Conservation (phyloP, 2,329 filamentous ascomycete genomes). For the Shiraia bambusicola region DNA sequence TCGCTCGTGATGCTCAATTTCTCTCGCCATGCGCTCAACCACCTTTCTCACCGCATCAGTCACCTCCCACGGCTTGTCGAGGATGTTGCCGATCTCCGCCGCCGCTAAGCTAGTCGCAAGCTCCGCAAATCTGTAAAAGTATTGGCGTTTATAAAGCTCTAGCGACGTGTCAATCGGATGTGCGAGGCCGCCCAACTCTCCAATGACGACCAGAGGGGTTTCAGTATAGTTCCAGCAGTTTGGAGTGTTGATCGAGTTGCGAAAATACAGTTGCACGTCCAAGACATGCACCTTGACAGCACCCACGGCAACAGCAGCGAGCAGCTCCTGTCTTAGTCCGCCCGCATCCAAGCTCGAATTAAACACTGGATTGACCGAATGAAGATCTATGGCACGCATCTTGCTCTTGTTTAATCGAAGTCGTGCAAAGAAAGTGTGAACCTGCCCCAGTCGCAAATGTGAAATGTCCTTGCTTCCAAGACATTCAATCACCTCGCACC, state of each 20-base stretch:
- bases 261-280: slow-evolving; percentile 27
- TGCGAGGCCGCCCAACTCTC: slow-evolving; percentile 24
- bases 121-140: slow-evolving; percentile 20
- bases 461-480: slow-evolving; percentile 20
- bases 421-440: slow-evolving; percentile 25
- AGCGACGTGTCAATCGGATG: slow-evolving; percentile 15
- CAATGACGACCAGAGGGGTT: slow-evolving; percentile 20
- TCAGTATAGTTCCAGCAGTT: slow-evolving; percentile 31
- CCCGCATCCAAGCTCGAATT: slow-evolving; percentile 23
- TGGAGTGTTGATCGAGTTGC: slow-evolving; percentile 18
- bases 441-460: slow-evolving; percentile 28
- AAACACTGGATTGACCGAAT: slow-evolving; percentile 24
- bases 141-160: slow-evolving; percentile 27
- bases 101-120: slow-evolving; percentile 8
- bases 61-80: slow-evolving; percentile 2
- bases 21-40: slow-evolving; percentile 20
- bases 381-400: slow-evolving; percentile 15
- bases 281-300: slow-evolving; percentile 28
- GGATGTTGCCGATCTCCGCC: slow-evolving; percentile 9
- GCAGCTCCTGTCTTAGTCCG: slow-evolving; percentile 24
- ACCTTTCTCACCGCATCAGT: slow-evolving; percentile 14
- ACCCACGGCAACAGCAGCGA: slow-evolving; percentile 14
- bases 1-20: slow-evolving; percentile 20
- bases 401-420: slow-evolving; percentile 22
- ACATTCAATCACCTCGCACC: slow-evolving; percentile 27